A percentile compares a stretch with the other conserved stretches of the same genome.
Conservation (phyloP, 495 filamentous ascomycete species). For the Ramalina peruviana region DNA sequence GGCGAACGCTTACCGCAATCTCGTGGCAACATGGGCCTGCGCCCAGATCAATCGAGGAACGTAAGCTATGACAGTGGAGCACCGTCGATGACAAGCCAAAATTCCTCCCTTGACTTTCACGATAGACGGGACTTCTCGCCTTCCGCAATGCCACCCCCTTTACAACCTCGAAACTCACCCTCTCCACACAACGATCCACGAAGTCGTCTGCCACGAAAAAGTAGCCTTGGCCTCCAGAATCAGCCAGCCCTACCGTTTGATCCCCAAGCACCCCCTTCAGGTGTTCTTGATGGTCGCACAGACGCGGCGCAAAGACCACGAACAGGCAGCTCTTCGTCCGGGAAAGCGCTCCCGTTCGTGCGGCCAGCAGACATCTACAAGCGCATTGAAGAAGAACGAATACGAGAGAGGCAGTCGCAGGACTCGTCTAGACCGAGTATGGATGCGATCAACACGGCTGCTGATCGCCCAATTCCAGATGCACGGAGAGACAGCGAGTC, state of each 20-base stretch:
- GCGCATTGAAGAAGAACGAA: slow-evolving; percentile 52
- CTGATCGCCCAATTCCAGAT: slow-evolving; percentile 11
- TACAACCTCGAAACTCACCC: slow-evolving; percentile 18
- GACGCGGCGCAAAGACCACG: slow-evolving; percentile 3
- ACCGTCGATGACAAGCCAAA: slow-evolving; percentile 17
- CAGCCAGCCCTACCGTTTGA: slow-evolving; percentile 15
- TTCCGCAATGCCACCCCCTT: slow-evolving; percentile 23
- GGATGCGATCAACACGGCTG: slow-evolving; percentile 20
- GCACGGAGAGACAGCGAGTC: slow-evolving; percentile 21
- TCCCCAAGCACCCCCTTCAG: slow-evolving; percentile 16
- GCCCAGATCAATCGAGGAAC: slow-evolving; percentile 6
- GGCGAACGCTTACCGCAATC: background rate
- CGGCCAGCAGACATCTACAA: slow-evolving; percentile 70
- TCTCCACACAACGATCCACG: slow-evolving; percentile 9
- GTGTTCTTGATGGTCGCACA: slow-evolving; percentile 5
- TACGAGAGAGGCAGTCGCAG: slow-evolving; percentile 37
- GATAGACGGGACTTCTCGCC: slow-evolving; percentile 27
- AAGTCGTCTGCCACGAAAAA: slow-evolving; percentile 39
- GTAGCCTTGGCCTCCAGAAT: slow-evolving; percentile 39
- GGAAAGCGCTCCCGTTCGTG: slow-evolving; percentile 47
- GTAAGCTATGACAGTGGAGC: slow-evolving; percentile 9
- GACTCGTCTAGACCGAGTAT: slow-evolving; percentile 36
- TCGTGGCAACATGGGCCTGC: background rate
- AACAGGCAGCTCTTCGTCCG: slow-evolving; percentile 6
- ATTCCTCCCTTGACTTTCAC: slow-evolving; percentile 18